A percentile compares a stretch with the other conserved stretches of the same genome.
phyloP scores from a whole-genome alignment of 768 basidiomycete species.

The Amanita rimosa region DNA sequence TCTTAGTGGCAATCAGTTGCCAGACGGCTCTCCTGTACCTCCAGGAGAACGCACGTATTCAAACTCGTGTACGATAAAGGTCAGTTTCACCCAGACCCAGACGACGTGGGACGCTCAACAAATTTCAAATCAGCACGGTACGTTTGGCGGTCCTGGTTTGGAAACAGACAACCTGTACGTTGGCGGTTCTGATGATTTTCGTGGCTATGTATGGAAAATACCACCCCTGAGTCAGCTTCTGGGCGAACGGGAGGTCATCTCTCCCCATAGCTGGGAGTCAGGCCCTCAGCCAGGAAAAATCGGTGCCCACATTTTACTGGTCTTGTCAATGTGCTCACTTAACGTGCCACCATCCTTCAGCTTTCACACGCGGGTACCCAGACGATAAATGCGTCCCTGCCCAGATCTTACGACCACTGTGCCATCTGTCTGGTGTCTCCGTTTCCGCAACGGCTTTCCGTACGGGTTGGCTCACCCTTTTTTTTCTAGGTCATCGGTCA shows the following conservation, averaged over 20 bases:
- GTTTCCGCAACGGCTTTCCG: background rate
- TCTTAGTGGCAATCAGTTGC: conserved; percentile 46
- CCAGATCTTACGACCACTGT: conserved; percentile 52
- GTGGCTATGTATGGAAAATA: conserved; percentile 69
- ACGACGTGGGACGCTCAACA: background rate
- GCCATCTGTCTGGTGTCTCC: conserved; percentile 40
- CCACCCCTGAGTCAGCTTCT: conserved; percentile 36
- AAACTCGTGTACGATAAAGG: conserved; percentile 76
- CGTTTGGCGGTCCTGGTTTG: conserved; percentile 53
- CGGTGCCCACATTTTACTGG: conserved; percentile 16
- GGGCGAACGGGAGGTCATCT: conserved; percentile 34
- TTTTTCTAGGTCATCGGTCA: conserved; percentile 49
- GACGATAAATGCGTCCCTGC: conserved; percentile 44
- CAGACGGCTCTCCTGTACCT: conserved; percentile 40
- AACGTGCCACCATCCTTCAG: conserved; percentile 16
- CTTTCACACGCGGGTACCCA: conserved; percentile 30
- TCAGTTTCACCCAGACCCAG: conserved; percentile 13
- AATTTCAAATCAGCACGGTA: conserved; percentile 44
- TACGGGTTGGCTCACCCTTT: background rate
- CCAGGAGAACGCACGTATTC: conserved; percentile 42
- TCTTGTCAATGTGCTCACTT: background rate
- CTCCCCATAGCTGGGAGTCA: conserved; percentile 32
- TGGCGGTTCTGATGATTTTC: conserved; percentile 79
- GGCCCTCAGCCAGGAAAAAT: conserved; percentile 22
- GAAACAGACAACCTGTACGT: conserved; percentile 49